These are phyloP conservation scores for Coemansia umbellata DNA, from an alignment of 192 early-diverging fungal genomes.

Conservation along the genomic window DNA sequence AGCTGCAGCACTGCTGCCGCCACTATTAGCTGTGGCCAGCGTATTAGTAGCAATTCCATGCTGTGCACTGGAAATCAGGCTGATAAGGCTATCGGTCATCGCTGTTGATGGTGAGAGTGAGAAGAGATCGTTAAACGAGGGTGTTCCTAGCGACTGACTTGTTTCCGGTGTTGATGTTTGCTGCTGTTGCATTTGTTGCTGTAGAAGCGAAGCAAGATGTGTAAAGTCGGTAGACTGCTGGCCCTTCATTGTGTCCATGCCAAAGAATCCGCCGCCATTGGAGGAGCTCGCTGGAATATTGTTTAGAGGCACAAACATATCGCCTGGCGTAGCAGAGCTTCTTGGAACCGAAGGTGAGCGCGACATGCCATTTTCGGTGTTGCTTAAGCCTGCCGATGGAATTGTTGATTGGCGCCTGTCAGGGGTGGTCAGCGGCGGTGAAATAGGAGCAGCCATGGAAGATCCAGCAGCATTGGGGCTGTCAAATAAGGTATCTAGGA, in stretches of 20 bases:
- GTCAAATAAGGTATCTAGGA: slow-evolving; percentile 28
- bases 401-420: neutral
- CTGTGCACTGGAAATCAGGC: slow-evolving; percentile 13
- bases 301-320: slow-evolving; percentile 43
- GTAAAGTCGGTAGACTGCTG: slow-evolving; percentile 15
- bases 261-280: slow-evolving; percentile 6
- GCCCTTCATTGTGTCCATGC: slow-evolving; percentile 25
- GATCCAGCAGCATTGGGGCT: neutral
- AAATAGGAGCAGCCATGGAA: slow-evolving; percentile 4
- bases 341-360: slow-evolving; percentile 9
- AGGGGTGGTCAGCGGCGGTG: neutral
- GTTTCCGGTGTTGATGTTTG: neutral
- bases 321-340: slow-evolving; percentile 17
- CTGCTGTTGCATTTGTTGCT: slow-evolving; percentile 20
- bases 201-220: slow-evolving; percentile 27
- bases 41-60: neutral
- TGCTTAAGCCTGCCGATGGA: neutral
- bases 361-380: neutral
- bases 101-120: slow-evolving; percentile 25
- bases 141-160: slow-evolving; percentile 11
- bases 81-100: slow-evolving; percentile 20
- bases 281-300: neutral
- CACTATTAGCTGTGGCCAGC: neutral
- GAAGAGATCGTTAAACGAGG: slow-evolving; percentile 39
- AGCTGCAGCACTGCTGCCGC: neutral